Evolutionary conservation across 2,329 filamentous ascomycete genomes (phyloP), one percentile per base, ranked within the genome.

Genomic region (Gnomoniopsis smithogilvyi): DNA sequence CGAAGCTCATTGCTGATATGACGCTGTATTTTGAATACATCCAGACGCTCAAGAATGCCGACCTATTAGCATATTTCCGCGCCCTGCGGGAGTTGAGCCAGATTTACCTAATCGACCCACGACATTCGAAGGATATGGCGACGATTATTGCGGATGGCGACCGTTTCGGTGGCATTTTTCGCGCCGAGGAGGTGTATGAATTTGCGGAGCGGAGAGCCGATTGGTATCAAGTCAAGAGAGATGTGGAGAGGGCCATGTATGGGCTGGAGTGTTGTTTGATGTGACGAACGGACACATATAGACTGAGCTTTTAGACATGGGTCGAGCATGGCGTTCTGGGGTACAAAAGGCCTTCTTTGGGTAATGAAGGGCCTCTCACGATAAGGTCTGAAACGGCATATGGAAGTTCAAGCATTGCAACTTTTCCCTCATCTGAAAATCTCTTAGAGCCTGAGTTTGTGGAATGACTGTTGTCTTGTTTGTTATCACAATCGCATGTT

Each of bases 241-340:
- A 92, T 63, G 95, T 99, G 6, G 95, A 99, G 79, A 89, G 90
- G 74, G 92, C 92, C 62, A 97, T 99, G 92, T 98, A 97, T 75
- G 95, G 95, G 4, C 85, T 96, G 72, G 94, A 95, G 61, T 99
- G 95, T 73, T 72, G 71, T 49, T 70, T 96, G 47, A 98, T 97
- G 92, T 98, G 74, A 81, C 56, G 4, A 54, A 56, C 8, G 14
- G 21, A 51, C 36, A 6, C 21, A 45, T n/a, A 21, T 11, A 19
- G 41, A 19, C 11, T n/a, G 3, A 4, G n/a, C 6, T 10, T 19
- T 3, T 45, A 21, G 41, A 19, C 19, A 4, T 6, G 8, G 41
- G 41, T 45, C 19, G 17, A 45, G 41, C 41, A 45, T 6, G 41
- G 41, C 41, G 41, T 45, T 45, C 19, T 10, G n/a, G 41, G 41